These are phyloP conservation scores for Monilinia fructicola DNA, from an alignment of 2,329 filamentous ascomycete genomes.

Conservation along the genomic window DNA sequence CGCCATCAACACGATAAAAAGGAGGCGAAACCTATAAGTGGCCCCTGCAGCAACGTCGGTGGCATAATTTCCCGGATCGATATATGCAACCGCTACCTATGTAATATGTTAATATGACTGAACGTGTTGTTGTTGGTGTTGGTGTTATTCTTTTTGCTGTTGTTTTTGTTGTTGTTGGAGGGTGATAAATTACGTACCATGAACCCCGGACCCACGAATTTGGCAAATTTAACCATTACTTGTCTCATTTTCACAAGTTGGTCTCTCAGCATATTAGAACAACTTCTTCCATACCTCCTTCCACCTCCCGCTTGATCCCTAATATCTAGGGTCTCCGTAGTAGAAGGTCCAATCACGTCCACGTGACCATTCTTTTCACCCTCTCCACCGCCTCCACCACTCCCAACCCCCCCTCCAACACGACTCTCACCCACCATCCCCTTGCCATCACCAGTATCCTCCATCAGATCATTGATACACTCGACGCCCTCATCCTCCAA, in stretches of 20 bases:
- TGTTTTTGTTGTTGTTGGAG: not conserved
- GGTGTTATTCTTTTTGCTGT: too few relatives aligned
- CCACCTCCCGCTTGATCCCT: conserved; percentile 13
- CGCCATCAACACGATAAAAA: conserved; percentile 57
- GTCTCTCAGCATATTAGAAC: conserved; percentile 9
- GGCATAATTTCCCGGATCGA: conserved; percentile 53
- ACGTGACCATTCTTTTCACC: conserved; percentile 22
- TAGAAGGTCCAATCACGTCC: conserved; percentile 24
- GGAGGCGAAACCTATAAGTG: conserved; percentile 51
- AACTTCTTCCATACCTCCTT: conserved; percentile 20
- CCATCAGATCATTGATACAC: conserved; percentile 29
- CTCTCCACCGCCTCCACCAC: conserved; percentile 22
- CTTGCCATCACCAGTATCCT: conserved; percentile 16
- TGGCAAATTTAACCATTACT: conserved; percentile 42
- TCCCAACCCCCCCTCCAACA: conserved; percentile 15
- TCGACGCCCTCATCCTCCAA: conserved; percentile 40
- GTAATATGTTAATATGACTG: not conserved
- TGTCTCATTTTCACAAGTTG: conserved; percentile 30
- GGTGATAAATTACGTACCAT: conserved; percentile 32
- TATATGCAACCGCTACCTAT: conserved; percentile 43
- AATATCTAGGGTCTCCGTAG: conserved; percentile 11
- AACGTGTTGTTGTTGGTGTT: not conserved
- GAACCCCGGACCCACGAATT: conserved; percentile 54
- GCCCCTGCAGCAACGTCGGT: conserved; percentile 58
- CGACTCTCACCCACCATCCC: conserved; percentile 7